These are phyloP conservation scores for Fusarium sp. DNA, from an alignment of 2,329 filamentous ascomycete species.

Conservation along the genomic window DNA sequence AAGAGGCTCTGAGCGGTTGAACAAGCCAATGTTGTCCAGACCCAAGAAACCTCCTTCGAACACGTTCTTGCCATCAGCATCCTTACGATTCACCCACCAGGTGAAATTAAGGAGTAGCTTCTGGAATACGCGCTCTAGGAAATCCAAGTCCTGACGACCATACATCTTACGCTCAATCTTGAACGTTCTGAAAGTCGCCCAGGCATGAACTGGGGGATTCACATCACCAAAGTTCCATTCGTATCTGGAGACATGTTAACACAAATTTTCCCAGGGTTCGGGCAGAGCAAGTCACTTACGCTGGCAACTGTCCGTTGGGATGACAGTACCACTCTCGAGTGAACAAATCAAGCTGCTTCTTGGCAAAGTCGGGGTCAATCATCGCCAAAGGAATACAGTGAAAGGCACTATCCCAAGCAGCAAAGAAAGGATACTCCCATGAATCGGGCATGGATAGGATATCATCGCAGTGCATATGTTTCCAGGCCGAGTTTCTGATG, in stretches of 20 bases:
- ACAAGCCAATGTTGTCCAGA: conserved; percentile 95
- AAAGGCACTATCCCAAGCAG: conserved; percentile 96
- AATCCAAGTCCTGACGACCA: conserved; percentile 92
- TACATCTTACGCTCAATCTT: conserved; percentile 99
- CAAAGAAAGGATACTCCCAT: conserved; percentile 99
- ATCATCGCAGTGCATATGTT: conserved; percentile 93
- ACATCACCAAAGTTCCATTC: conserved; percentile 99
- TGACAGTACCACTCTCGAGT: conserved; percentile 99
- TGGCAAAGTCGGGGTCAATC: conserved; percentile 97
- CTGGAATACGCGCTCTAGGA: conserved; percentile 95
- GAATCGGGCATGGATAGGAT: conserved; percentile 98
- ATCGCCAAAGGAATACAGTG: conserved; percentile 96
- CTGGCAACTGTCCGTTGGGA: conserved; percentile 93
- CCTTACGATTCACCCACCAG: conserved; percentile 99
- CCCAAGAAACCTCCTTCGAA: conserved; percentile 97
- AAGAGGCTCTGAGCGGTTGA: conserved; percentile 95
- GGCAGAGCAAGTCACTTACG: conserved; percentile 63
- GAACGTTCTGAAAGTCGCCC: conserved; percentile 95
- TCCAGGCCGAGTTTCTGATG: conserved; percentile 90
- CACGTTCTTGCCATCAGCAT: conserved; percentile 93
- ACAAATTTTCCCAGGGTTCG: not conserved
- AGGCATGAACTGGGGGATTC: conserved; percentile 95
- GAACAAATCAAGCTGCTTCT: conserved; percentile 96
- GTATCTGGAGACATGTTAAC: conserved; percentile 58
- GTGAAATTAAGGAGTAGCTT: conserved; percentile 97